Evolutionary conservation across 2,329 filamentous ascomycete genomes (phyloP).

Genomic region (Botrytis porri): DNA sequence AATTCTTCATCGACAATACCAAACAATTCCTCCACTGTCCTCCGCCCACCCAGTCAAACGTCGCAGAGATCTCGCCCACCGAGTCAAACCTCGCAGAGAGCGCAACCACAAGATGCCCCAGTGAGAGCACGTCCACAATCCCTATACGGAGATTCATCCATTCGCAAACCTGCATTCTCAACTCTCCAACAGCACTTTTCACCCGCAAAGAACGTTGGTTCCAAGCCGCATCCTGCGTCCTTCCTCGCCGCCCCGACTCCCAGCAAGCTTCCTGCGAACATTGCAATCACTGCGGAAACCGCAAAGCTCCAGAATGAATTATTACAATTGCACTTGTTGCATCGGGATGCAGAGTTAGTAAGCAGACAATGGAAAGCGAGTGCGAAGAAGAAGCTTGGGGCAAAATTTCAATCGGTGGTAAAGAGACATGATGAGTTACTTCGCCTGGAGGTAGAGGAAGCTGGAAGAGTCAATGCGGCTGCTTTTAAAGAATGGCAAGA

Average conservation of each 20-base stretch:
- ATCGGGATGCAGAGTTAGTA: constrained; percentile 50
- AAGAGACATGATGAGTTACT: constrained; percentile 44
- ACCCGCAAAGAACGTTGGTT: constrained; percentile 57
- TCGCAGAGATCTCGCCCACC: constrained; percentile 15
- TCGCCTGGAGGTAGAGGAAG: constrained; percentile 44
- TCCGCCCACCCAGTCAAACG: constrained; percentile 24
- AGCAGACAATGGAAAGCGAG: constrained; percentile 53
- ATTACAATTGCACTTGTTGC: constrained; percentile 62
- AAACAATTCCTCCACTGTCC: constrained; percentile 27
- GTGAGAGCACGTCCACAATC: constrained; percentile 19
- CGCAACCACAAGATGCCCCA: constrained; percentile 10
- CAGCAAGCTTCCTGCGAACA: constrained; percentile 58
- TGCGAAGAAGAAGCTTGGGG: constrained; percentile 49
- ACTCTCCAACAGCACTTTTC: constrained; percentile 67
- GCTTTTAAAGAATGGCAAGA: constrained; percentile 52
- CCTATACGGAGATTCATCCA: constrained; percentile 24
- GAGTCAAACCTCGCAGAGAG: constrained; percentile 20
- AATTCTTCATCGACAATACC: constrained; percentile 32
- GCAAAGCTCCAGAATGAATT: constrained; percentile 61
- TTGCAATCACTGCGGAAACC: constrained; percentile 57
- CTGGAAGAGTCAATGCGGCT: constrained; percentile 49
- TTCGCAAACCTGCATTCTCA: constrained; percentile 46
- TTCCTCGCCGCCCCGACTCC: constrained; percentile 59
- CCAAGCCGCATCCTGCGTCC: constrained; percentile 59
- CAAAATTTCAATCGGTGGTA: constrained; percentile 43